Evolutionary conservation across 2,329 filamentous ascomycete species (phyloP).

Genomic region (Fusarium subglutinans): DNA sequence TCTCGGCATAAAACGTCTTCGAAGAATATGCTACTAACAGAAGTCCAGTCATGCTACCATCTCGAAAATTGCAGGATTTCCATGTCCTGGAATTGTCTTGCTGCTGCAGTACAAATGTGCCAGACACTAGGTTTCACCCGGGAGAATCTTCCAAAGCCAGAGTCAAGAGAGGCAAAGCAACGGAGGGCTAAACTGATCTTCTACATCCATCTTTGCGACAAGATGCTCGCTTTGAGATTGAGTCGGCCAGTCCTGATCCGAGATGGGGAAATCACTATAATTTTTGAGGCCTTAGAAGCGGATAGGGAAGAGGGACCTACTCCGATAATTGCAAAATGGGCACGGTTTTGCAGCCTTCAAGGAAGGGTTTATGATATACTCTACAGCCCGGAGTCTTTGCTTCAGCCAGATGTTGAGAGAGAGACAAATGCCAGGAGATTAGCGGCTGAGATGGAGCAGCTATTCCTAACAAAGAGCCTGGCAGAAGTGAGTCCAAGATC

Average conservation of each 20-base stretch:
- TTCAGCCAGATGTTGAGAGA: not conserved
- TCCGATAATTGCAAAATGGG: not conserved
- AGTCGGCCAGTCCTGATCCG: not conserved
- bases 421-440: not conserved
- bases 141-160: not conserved
- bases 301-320: not conserved
- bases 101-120: not conserved
- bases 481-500: not conserved
- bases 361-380: not conserved
- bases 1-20: fast-evolving
- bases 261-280: not conserved
- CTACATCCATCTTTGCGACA: constrained; percentile 1
- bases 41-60: not conserved
- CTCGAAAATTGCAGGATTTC: not conserved
- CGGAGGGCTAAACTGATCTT: not conserved
- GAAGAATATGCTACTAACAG: fast-evolving
- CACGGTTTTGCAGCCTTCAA: not conserved
- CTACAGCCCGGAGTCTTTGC: not conserved
- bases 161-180: not conserved
- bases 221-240: constrained; percentile 2
- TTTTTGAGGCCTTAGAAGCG: not conserved
- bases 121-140: constrained; percentile 2
- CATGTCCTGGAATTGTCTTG: not conserved
- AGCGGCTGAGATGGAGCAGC: not conserved
- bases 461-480: not conserved